These are phyloP conservation scores for Mortierella claussenii DNA, from an alignment of 192 early-diverging fungal species.

Conservation along the genomic window DNA sequence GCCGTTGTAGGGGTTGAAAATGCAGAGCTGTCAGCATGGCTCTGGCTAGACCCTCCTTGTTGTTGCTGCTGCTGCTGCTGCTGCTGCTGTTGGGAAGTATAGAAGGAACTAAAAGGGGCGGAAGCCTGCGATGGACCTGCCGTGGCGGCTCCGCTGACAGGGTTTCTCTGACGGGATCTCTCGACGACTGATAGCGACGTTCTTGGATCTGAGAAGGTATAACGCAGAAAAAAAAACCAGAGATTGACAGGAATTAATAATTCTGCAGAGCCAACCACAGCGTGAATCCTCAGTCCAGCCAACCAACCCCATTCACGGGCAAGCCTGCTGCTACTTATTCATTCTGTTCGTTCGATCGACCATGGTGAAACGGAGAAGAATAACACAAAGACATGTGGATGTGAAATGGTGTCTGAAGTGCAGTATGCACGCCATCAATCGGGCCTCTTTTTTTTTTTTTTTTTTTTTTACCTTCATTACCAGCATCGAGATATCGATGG, in stretches of 20 bases:
- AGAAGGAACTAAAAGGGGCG: background rate
- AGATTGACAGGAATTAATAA: no score
- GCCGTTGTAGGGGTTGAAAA: slow-evolving; percentile 11
- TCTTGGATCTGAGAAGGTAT: slow-evolving; percentile 14
- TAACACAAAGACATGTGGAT: no score
- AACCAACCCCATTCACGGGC: no score
- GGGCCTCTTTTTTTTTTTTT: no score
- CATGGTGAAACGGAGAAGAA: no score
- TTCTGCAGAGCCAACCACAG: no score
- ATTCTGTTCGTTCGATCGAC: no score
- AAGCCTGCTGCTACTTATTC: no score
- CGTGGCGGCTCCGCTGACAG: slow-evolving; percentile 3
- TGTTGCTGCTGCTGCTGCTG: slow-evolving; percentile 19
- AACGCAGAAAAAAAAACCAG: no score
- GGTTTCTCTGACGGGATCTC: slow-evolving; percentile 45
- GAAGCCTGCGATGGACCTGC: background rate
- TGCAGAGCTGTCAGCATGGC: slow-evolving; percentile 4
- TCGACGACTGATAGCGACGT: slow-evolving; percentile 33
- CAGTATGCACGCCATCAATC: no score
- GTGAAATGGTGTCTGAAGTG: no score
- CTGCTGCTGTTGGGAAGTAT: background rate
- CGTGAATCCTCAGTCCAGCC: no score
- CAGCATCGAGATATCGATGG: slow-evolving; percentile 44
- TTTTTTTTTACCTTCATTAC: slow-evolving; percentile 21
- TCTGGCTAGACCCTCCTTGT: slow-evolving; percentile 4